Percentiles rank a stretch among this genome's conserved stretches.
Evolutionary conservation across 2,329 filamentous ascomycete species (phyloP).

Genomic region (Xylariaceae sp.): DNA sequence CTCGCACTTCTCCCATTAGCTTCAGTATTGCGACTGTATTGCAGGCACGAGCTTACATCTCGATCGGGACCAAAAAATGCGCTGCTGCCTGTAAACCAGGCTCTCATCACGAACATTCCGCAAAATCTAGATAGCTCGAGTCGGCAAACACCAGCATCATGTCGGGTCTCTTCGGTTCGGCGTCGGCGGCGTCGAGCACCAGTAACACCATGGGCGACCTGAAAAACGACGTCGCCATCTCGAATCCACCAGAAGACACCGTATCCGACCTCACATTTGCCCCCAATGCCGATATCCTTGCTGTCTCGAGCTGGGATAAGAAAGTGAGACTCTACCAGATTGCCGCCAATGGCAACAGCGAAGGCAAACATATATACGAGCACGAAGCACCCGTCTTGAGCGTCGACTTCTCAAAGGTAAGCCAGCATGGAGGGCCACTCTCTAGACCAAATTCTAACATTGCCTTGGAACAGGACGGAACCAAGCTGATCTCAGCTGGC

Average conservation of each 20-base stretch:
- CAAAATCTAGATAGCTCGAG: too few species aligned
- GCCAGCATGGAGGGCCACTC: conserved; percentile 25
- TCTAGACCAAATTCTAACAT: neutral
- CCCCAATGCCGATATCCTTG: conserved; percentile 68
- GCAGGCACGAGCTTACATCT: too few species aligned
- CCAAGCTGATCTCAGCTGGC: conserved; percentile 81
- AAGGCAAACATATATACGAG: conserved; percentile 82
- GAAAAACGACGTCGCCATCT: conserved; percentile 80
- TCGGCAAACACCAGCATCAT: conserved; percentile 41
- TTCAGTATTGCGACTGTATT: too few species aligned
- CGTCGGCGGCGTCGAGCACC: conserved; percentile 49
- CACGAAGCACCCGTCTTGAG: conserved; percentile 82
- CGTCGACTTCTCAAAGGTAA: conserved; percentile 84
- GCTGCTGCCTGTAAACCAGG: too few species aligned
- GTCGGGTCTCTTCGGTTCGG: conserved; percentile 61
- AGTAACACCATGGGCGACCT: conserved; percentile 76
- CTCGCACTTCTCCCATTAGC: too few species aligned
- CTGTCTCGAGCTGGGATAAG: conserved; percentile 94
- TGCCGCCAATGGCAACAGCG: conserved; percentile 69
- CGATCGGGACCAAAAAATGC: too few species aligned
- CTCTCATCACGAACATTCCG: too few species aligned
- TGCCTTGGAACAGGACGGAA: conserved; percentile 66
- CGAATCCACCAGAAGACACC: conserved; percentile 78
- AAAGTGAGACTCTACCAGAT: conserved; percentile 98
- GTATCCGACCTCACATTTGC: conserved; percentile 82